Evolutionary conservation across 164 flowering plant species (phyloP).

Genomic region (Piper betle): DNA sequence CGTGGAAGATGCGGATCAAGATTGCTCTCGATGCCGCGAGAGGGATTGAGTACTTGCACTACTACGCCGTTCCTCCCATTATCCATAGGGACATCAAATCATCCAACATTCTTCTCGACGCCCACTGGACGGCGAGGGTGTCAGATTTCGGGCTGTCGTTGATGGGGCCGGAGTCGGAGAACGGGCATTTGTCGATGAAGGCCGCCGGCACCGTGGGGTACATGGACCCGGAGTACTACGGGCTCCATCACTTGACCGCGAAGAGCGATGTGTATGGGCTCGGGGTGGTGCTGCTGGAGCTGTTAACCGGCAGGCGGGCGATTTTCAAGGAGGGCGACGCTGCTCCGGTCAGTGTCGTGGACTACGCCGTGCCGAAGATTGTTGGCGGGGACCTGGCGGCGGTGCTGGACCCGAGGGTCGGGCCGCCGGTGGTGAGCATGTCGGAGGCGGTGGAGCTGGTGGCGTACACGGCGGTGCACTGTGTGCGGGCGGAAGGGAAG

Average conservation of each 20-base stretch:
- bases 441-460: slow-evolving; percentile 87
- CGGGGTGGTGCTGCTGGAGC: slow-evolving; percentile 79
- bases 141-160: slow-evolving; percentile 92
- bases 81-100: slow-evolving; percentile 95
- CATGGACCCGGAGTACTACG: slow-evolving; percentile 96
- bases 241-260: slow-evolving; percentile 69
- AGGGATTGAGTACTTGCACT: slow-evolving; percentile 94
- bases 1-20: slow-evolving; percentile 85
- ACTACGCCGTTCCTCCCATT: slow-evolving; percentile 88
- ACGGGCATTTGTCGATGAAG: slow-evolving; percentile 34
- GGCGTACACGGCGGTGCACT: slow-evolving; percentile 79
- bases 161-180: slow-evolving; percentile 52
- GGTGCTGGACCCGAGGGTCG: slow-evolving; percentile 62
- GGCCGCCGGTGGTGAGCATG: slow-evolving; percentile 45
- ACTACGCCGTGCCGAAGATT: slow-evolving; percentile 65
- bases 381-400: slow-evolving; percentile 43
- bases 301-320: slow-evolving; percentile 80
- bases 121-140: slow-evolving; percentile 71
- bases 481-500: slow-evolving; percentile 81
- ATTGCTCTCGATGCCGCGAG: slow-evolving; percentile 75
- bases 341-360: slow-evolving; percentile 68
- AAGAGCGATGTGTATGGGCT: slow-evolving; percentile 97
- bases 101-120: slow-evolving; percentile 79
- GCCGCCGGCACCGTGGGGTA: slow-evolving; percentile 97
- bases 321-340: slow-evolving; percentile 49